Conservation (phyloP, 441 rosid genomes). For the Lepidium campestre region DNA sequence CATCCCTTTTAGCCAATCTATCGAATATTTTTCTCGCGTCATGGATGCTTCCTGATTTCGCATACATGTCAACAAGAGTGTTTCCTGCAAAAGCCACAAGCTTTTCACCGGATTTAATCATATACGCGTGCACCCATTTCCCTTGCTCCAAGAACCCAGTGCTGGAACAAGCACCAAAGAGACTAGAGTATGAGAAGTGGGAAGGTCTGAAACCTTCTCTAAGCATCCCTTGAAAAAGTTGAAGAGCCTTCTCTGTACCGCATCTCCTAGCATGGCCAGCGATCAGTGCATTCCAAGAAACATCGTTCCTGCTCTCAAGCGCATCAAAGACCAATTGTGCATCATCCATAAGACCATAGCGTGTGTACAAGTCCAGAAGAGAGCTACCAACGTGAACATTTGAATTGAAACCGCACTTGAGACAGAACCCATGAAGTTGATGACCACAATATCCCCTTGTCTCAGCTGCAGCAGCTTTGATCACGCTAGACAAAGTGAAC, state of each 20-base stretch:
- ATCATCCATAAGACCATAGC: conserved; percentile 31
- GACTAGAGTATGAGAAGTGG: conserved; percentile 29
- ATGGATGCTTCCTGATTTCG: conserved; percentile 30
- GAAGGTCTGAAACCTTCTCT: conserved; percentile 31
- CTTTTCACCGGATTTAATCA: conserved; percentile 33
- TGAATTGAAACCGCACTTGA: conserved; percentile 21
- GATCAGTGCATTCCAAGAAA: conserved; percentile 34
- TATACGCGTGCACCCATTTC: conserved; percentile 32
- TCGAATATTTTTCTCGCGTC: conserved; percentile 31
- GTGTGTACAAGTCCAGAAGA: conserved; percentile 27
- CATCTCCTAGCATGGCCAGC: conserved; percentile 30
- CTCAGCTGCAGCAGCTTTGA: conserved; percentile 31
- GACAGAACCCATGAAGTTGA: conserved; percentile 27
- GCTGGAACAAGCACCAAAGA: conserved; percentile 33
- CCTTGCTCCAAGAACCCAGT: conserved; percentile 37
- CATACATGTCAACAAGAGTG: conserved; percentile 34
- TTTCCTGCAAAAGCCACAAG: conserved; percentile 31
- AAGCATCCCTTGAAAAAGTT: conserved; percentile 28
- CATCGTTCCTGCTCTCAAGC: conserved; percentile 29
- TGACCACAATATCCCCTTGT: conserved; percentile 12
- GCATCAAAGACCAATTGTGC: conserved; percentile 22
- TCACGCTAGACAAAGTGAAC: conserved; percentile 30
- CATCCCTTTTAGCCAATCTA: conserved; percentile 26
- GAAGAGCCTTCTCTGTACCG: conserved; percentile 27
- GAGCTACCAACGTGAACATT: conserved; percentile 36